phyloP scores from a whole-genome alignment of 805 yeast genomes.

The Yamadazyma olivae region DNA sequence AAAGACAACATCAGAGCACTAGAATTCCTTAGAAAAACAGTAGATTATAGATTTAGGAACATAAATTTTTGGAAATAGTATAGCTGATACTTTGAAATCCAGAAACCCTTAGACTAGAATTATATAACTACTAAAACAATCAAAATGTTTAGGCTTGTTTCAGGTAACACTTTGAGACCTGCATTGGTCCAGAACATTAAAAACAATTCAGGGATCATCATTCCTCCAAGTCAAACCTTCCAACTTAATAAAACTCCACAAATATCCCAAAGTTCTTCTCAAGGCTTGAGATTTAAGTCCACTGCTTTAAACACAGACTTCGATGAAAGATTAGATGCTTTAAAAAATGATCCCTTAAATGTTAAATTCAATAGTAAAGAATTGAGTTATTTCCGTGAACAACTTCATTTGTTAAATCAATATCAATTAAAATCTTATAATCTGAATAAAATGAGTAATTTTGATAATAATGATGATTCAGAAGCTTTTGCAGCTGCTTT shows the following conservation, averaged over 20 bases:
- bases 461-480: no score
- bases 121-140: no score
- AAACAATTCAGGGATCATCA: conserved; percentile 17
- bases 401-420: conserved; percentile 21
- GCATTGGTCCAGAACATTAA: conserved; percentile 36
- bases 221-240: conserved; percentile 8
- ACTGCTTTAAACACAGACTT: conserved; percentile 4
- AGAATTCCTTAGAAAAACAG: no score
- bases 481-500: conserved; percentile 16
- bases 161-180: conserved; percentile 36
- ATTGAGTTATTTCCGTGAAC: conserved; percentile 27
- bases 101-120: no score
- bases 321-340: conserved; percentile 12
- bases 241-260: conserved; percentile 1
- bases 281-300: conserved; percentile 17
- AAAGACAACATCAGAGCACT: no score
- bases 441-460: conserved; percentile 12
- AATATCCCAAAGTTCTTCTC: not conserved
- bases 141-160: conserved; percentile 36
- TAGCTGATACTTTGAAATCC: no score
- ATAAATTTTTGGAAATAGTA: no score
- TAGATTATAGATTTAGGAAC: no score
- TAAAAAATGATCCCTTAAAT: conserved; percentile 21
- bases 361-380: conserved; percentile 5
- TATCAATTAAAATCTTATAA: not conserved